Conservation (phyloP, 2,329 filamentous ascomycete genomes). For the Coleophoma cylindrospora region DNA sequence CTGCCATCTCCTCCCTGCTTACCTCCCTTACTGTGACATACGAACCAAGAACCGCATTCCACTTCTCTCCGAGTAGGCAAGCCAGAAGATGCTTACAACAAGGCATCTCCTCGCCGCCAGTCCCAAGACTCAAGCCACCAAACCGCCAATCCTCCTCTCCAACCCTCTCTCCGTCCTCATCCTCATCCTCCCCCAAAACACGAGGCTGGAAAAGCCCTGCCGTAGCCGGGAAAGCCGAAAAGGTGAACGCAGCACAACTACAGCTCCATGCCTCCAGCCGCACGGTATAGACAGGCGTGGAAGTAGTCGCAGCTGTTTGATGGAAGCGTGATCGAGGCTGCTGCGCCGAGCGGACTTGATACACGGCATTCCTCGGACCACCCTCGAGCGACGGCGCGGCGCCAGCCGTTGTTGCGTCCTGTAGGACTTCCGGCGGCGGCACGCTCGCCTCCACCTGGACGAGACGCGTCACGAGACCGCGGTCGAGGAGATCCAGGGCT, state of each 20-base stretch:
- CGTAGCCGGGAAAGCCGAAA: conserved; percentile 56
- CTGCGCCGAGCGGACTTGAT: conserved; percentile 20
- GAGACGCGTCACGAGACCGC: conserved; percentile 61
- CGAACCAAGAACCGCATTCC: conserved; percentile 48
- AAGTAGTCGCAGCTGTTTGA: conserved; percentile 21
- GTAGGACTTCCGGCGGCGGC: not conserved
- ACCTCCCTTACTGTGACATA: conserved; percentile 52
- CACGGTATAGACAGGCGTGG: conserved; percentile 57
- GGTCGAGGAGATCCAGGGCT: conserved; percentile 83
- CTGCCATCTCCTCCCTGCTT: conserved; percentile 65
- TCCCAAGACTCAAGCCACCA: conserved; percentile 40
- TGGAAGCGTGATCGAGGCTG: conserved; percentile 28
- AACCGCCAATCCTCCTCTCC: conserved; percentile 24
- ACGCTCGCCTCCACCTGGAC: conserved; percentile 11
- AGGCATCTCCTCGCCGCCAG: conserved; percentile 33
- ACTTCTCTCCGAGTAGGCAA: conserved; percentile 68
- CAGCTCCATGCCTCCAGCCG: conserved; percentile 78
- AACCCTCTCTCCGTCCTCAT: not conserved
- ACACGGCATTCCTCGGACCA: conserved; percentile 3
- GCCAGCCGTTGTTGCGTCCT: not conserved
- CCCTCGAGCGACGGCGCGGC: not conserved
- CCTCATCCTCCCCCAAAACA: conserved; percentile 5
- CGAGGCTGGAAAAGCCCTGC: not conserved
- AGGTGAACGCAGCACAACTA: conserved; percentile 78
- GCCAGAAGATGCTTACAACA: conserved; percentile 89